Evolutionary conservation across 805 yeast genomes (phyloP).

Genomic region (Scheffersomyces amazonensis): DNA sequence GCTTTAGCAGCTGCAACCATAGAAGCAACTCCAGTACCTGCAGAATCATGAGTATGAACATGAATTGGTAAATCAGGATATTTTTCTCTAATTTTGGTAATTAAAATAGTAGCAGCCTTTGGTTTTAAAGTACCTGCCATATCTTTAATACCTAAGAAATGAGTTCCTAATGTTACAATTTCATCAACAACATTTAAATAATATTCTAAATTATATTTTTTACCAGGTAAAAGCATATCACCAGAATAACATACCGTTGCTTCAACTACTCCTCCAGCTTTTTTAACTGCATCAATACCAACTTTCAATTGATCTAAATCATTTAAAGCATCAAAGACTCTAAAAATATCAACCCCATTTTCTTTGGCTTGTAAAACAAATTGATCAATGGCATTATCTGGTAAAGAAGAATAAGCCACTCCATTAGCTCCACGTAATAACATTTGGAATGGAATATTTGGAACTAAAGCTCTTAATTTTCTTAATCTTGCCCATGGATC

Average conservation of each 20-base stretch:
- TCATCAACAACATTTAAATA: conserved; percentile 78
- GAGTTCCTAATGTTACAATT: conserved; percentile 93
- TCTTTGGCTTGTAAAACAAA: conserved; percentile 93
- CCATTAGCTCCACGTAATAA: conserved; percentile 99
- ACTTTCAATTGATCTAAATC: conserved; percentile 96
- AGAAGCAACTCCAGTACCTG: conserved; percentile 98
- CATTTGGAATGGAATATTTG: conserved; percentile 99
- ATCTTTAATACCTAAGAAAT: conserved; percentile 95
- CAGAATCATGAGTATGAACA: conserved; percentile 98
- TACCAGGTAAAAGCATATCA: conserved; percentile 94
- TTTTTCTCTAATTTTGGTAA: conserved; percentile 76
- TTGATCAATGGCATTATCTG: conserved; percentile 98
- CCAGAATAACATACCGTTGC: conserved; percentile 99
- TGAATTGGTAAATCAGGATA: conserved; percentile 96
- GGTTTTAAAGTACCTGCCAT: conserved; percentile 99
- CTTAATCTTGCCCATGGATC: conserved; percentile 98
- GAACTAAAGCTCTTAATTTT: conserved; percentile 82
- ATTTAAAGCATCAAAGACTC: conserved; percentile 96
- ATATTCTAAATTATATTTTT: conserved; percentile 93
- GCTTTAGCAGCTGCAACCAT: conserved; percentile 93
- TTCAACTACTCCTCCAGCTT: conserved; percentile 98
- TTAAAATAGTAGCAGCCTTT: conserved; percentile 78
- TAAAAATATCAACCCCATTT: conserved; percentile 94
- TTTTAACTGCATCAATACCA: conserved; percentile 96
- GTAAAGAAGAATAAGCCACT: conserved; percentile 95